Percentiles rank a stretch among this genome's conserved stretches.
phyloP scores from a whole-genome alignment of 1,284 basidiomycete genomes.

The Tranzscheliella williamsii region DNA sequence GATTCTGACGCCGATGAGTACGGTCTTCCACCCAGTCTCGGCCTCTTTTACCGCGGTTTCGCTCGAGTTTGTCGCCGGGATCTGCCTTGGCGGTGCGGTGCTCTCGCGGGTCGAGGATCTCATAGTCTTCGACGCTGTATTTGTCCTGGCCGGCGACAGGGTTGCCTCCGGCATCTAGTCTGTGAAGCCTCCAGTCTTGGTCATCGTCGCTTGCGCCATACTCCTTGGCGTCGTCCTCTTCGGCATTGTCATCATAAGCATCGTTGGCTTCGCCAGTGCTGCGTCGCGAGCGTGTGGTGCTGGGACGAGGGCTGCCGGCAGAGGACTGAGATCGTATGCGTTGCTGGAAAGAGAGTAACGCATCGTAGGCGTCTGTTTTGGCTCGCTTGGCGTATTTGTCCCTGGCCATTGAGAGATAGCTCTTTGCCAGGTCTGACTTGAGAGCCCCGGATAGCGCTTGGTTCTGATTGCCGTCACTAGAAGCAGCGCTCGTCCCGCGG shows the following conservation, averaged over 20 bases:
- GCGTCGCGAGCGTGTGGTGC: too few species aligned
- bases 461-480: too few species aligned
- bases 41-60: conserved; percentile 15
- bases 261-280: neutral
- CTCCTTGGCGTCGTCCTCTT: conserved; percentile 34
- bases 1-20: neutral
- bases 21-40: conserved; percentile 41
- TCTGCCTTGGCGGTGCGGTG: neutral
- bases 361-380: conserved; percentile 10
- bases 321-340: conserved; percentile 6
- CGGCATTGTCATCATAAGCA: conserved; percentile 7
- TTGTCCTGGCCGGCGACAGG: conserved; percentile 8
- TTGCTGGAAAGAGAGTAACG: conserved; percentile 28
- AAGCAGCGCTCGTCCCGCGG: too few species aligned
- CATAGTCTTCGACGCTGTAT: conserved; percentile 41
- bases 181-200: conserved; percentile 18
- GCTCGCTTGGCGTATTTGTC: conserved; percentile 8
- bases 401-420: conserved; percentile 3
- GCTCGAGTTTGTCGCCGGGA: conserved; percentile 1
- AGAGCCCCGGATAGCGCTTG: too few species aligned
- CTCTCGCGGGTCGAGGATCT: conserved; percentile 42
- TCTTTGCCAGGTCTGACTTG: too few species aligned
- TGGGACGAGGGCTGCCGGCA: too few species aligned
- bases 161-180: conserved; percentile 37
- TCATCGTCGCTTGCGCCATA: conserved; percentile 54